Evolutionary conservation across 2,329 filamentous ascomycete genomes (phyloP), one percentile per base, ranked within the genome.

Genomic region (Trichophaea hybrida): DNA sequence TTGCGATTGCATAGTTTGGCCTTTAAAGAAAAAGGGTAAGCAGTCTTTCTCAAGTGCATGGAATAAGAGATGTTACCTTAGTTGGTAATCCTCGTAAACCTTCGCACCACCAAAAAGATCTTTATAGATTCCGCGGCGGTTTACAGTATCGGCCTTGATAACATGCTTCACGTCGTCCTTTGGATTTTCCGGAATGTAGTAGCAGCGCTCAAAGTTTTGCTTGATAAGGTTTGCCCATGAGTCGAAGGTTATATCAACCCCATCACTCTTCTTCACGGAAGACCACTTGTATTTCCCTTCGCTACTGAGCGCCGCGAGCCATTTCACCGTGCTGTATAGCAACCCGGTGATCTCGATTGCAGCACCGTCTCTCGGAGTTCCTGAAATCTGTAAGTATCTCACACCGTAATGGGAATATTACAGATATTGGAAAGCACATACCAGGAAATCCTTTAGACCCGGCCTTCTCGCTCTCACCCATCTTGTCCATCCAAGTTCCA

Each of bases 401-500:
- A 12, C 15, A 46, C 15, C n/a, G 32, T 4, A 37, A 35, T 8
- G 5, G 17, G 10, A 35, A 2, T 15, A 12, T 43, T 34, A 55
- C 2, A 37, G 8, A 8, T 10, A 53, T 48, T 31, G 15, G 32
- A 8, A 38, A 55, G 34, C 8, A 55, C 55, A n/a, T 55, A 65
- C 67, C 93, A 0, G 93, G 94, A 17, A 95, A 77, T 54, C 93
- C 94, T 75, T 96, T 97, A 69, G 84, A 95, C 60, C 86, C 85
- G 13, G 94, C 93, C 63, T 84, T 86, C 65, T 86, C 82, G 64
- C 89, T 95, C 72, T 98, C 93, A n/a, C 93, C 93, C 93, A 98
- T 98, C 79, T 98, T 98, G 77, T 98, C 93, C 89, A 96, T 96
- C 93, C 93, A 98, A 1, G 93, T 98, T 56, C 93, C 93, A 68